Evolutionary conservation across 768 basidiomycete species (phyloP), one percentile per base, ranked within the genome.

Genomic region (Chalciporus pseudorubinellus): DNA sequence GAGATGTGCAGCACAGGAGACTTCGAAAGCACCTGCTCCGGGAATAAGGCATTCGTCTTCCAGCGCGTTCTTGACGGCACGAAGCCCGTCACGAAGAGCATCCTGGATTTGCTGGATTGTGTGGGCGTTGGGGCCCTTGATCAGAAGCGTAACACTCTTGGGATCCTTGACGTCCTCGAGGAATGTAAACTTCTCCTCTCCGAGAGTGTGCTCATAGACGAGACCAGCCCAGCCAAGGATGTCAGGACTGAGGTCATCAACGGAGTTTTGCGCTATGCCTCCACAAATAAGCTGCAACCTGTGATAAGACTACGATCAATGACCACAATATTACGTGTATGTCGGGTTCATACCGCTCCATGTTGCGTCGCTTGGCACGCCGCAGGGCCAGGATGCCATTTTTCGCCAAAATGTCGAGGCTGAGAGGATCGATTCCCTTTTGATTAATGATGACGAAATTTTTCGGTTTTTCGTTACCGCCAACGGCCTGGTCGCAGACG

Each of bases 181-280:
- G 66, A 98, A 98, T 0, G 97, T 99, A 71, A 80, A 99, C 67
- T 98, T 99, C 67, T 99, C 97, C 74, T 99, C 97, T 58, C 97
- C 97, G 28, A 99, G 82, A 18, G 95, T 98, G 72, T 98, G 94
- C 72, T 99, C 97, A 74, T 99, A 99, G 26, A 99, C 93, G 55
- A 98, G 84, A 9, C 97, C 97, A 38, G 97, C 97, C 89, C 92
- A 97, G 28, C 97, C 97, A 44, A 99, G 84, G 29, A 92, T 79
- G 47, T 88, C 87, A 13, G 95, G 93, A 2, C 83, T 84, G 44
- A 99, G 80, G 66, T 99, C 95, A 60, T 99, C 97, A 13, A 98
- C 93, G 50, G 95, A 97, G 75, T 99, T 98, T 69, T 98, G 95
- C 3, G 97, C 94, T 59, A 85, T 77, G 60, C 97, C 97, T 48